phyloP scores from a whole-genome alignment of 305 asterid genomes.

The Fraxinus baroniana region DNA sequence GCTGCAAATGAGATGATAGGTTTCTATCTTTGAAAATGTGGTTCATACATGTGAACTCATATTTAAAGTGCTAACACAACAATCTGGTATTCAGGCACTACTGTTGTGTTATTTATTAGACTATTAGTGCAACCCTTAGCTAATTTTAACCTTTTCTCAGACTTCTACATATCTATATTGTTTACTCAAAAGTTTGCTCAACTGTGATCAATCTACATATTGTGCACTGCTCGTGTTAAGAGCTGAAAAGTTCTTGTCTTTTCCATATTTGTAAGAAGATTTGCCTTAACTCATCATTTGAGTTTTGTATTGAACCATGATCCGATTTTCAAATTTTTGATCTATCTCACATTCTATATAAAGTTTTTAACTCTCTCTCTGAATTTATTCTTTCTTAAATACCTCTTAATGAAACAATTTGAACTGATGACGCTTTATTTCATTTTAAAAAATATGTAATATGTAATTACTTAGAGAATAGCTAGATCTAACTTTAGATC shows the following conservation, averaged over 20 bases:
- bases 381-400: neutral
- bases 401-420: constrained; percentile 7
- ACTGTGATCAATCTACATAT: neutral
- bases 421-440: neutral
- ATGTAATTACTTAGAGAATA: neutral
- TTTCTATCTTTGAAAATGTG: neutral
- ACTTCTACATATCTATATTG: neutral
- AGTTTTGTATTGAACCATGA: constrained; percentile 1
- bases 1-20: constrained; percentile 13
- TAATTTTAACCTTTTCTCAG: constrained; percentile 14
- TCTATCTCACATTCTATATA: neutral
- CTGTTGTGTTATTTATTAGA: constrained; percentile 6
- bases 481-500: neutral
- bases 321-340: constrained; percentile 12
- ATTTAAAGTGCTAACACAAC: neutral
- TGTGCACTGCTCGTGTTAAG: neutral
- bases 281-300: neutral
- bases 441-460: neutral
- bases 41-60: neutral
- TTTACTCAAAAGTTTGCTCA: constrained; percentile 7
- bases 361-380: neutral
- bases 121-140: neutral
- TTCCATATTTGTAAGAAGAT: constrained; percentile 4
- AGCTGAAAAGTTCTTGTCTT: constrained; percentile 1
- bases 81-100: neutral